Base-by-base conservation (phyloP, 2,329 filamentous ascomycete genomes). In the Kalmusia sp. region DNA sequence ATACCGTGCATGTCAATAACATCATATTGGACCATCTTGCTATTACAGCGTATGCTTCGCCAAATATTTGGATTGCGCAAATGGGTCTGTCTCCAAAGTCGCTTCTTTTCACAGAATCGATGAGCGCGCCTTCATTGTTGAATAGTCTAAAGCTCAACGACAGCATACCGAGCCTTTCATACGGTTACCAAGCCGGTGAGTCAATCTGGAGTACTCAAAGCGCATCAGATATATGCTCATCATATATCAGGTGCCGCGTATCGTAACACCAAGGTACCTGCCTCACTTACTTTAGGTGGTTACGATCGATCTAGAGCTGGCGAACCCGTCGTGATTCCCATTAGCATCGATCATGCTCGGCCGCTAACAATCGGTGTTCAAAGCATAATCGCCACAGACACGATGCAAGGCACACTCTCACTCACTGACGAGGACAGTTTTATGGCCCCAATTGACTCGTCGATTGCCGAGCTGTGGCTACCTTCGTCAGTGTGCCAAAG, bases 241-340 rank as follows among this genome's bases (percentile, higher is more conserved):
- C n/a, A n/a, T n/a, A n/a, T n/a, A n/a, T n/a, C n/a, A n/a, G 89
- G 89, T 6, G 87, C 87, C n/a, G 81, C 82, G 50, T 91, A 91
- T 64, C 54, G 57, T 52, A 12, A 37, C 31, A 46, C 41, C 5
- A 50, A 51, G 17, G 53, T 55, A 2, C 35, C 41, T 9, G 51
- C 7, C 28, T 63, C 9, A 40, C 58, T 24, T 58, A 58, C 41
- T 54, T 68, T 49, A 30, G 74, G 43, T 22, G 55, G 31, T 48
- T 51, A 14, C 35, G 74, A 49, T 19, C 34, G 31, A 6, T 40
- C 53, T 11, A 43, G 44, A 2, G 19, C 17, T 2, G 41, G 35
- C 5, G 24, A 41, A 2, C 22, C 31, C 6, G 44, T 53, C 11
- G 21, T 15, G 11, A 22, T 49, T 3, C 37, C 35, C 65, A 69